Evolutionary conservation across 139 green algal genomes (phyloP), one percentile per base, ranked within the genome.

Genomic region (Ulvella scutata): DNA sequence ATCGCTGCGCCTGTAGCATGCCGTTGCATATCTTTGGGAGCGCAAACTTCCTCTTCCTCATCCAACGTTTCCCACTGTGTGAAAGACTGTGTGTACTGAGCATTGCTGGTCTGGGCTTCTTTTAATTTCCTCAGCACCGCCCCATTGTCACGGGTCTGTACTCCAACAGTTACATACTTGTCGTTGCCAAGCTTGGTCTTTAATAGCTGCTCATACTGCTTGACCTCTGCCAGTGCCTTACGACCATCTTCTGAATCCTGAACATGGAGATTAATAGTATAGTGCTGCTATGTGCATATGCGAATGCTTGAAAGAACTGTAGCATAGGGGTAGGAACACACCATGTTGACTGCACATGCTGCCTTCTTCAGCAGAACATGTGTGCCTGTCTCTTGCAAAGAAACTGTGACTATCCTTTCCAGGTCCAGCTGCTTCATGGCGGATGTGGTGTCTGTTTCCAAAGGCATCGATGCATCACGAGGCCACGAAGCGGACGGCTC

Each of bases 311-410:
- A 4, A 4, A 3, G 33, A 77, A 62, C n/a, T n/a, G 23, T 36
- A 17, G 4, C 21, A 72, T 72, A n/a, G 26, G 26, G 38, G 39
- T 26, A n/a, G 29, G 77, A 72, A 37, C 85, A 79, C 20, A 67
- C 51, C 51, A 36, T n/a, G 10, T 29, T 67, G 7, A 67, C 51
- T 31, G 51, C 51, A 67, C 33, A 34, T 31, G 51, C 81, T 62
- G 83, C 75, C 33, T 83, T 74, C 17, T 82, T 43, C 40, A 80
- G 73, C 34, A 90, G 72, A 67, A 86, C 82, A 4, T 84, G 39
- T 21, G 85, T 90, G 0, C 79, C 77, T 20, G 81, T 90, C 37
- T 90, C 85, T 37, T 76, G 38, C 28, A 90, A 81, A 0, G 73
- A 67, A 1, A 90, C 77, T 62, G 75, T 67, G 61, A 83, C 79